These are phyloP conservation scores for Claviceps capensis DNA, from an alignment of 2,329 filamentous ascomycete genomes.

Conservation along the genomic window DNA sequence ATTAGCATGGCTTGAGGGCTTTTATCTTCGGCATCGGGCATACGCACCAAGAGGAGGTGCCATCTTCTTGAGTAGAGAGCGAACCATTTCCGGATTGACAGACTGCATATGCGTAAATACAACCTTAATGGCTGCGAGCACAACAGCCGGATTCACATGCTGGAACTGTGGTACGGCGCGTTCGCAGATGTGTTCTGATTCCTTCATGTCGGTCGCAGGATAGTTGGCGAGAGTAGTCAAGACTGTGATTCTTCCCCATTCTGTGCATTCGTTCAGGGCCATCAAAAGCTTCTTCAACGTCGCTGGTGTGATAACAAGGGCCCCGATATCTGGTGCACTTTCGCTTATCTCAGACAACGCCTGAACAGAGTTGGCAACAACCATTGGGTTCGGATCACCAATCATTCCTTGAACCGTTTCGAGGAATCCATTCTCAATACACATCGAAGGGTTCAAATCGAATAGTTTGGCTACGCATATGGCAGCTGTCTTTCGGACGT, in stretches of 20 bases:
- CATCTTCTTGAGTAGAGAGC: slow-evolving; percentile 96
- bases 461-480: slow-evolving; percentile 98
- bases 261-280: slow-evolving; percentile 94
- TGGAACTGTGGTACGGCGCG: slow-evolving; percentile 93
- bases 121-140: slow-evolving; percentile 92
- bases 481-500: slow-evolving; percentile 94
- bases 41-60: slow-evolving; percentile 73
- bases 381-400: slow-evolving; percentile 96
- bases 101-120: slow-evolving; percentile 94
- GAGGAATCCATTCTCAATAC: slow-evolving; percentile 91
- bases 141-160: slow-evolving; percentile 94
- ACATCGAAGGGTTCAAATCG: slow-evolving; percentile 83
- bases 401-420: slow-evolving; percentile 92
- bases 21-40: not conserved
- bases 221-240: slow-evolving; percentile 83
- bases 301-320: slow-evolving; percentile 66
- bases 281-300: slow-evolving; percentile 91
- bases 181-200: slow-evolving; percentile 97
- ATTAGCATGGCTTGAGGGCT: not conserved
- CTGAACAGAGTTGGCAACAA: slow-evolving; percentile 93
- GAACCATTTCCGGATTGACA: slow-evolving; percentile 62
- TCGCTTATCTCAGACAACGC: slow-evolving; percentile 86
- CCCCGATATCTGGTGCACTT: slow-evolving; percentile 78
- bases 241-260: slow-evolving; percentile 95
- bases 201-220: slow-evolving; percentile 73